Evolutionary conservation across 306 rosid genomes (phyloP).

Genomic region (Sechiopsis laciniata): DNA sequence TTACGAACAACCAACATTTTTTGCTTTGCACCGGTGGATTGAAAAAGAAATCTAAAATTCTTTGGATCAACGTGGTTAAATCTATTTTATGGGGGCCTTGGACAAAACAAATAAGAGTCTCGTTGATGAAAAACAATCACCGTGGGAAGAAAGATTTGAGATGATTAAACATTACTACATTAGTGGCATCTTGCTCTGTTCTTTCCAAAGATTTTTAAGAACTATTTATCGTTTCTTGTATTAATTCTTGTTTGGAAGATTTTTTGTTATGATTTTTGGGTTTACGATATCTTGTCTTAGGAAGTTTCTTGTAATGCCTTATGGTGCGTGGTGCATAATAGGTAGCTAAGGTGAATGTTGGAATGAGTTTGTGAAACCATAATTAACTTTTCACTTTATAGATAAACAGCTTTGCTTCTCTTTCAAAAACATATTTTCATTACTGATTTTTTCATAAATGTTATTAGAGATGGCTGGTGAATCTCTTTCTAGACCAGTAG

Average conservation of each 20-base stretch:
- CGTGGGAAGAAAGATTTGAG: not conserved
- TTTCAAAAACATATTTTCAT: not conserved
- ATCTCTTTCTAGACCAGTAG: slow-evolving; percentile 23
- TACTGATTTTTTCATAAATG: not conserved
- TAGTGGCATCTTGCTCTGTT: not conserved
- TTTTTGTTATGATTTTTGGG: slow-evolving; percentile 8
- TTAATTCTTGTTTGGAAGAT: not conserved
- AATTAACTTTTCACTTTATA: not conserved
- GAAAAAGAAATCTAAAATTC: not conserved
- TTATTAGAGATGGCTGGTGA: slow-evolving; percentile 37
- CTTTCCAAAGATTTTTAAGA: not conserved
- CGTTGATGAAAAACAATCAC: not conserved
- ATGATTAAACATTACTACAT: not conserved
- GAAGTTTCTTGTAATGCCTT: slow-evolving; percentile 9
- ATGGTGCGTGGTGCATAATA: not conserved
- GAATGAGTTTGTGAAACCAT: slow-evolving; percentile 7
- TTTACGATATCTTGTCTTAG: not conserved
- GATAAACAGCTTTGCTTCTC: not conserved
- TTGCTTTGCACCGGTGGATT: not conserved
- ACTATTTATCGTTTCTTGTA: not conserved
- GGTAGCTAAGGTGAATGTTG: not conserved
- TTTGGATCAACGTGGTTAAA: not conserved
- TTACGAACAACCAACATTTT: not conserved
- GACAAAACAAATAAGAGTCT: not conserved
- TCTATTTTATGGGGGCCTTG: not conserved